A percentile compares a stretch with the other conserved stretches of the same genome.
These are phyloP conservation scores for Luffa acutangula DNA, from an alignment of 306 rosid species.

Conservation along the genomic window DNA sequence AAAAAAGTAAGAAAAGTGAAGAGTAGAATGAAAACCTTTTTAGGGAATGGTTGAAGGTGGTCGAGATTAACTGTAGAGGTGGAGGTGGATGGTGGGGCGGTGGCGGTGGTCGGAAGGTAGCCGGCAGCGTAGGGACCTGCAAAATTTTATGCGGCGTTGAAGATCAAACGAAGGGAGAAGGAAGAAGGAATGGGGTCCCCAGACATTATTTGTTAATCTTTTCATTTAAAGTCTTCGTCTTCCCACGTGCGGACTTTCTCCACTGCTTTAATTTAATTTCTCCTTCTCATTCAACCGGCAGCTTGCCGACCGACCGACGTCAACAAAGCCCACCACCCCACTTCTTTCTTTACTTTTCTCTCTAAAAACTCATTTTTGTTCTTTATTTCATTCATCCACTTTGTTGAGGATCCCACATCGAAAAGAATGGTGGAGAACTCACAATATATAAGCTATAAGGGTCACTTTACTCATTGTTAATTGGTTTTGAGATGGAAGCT, in stretches of 20 bases:
- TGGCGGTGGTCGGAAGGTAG: slow-evolving; percentile 10
- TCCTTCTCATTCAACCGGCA: neutral
- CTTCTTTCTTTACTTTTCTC: neutral
- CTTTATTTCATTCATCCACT: neutral
- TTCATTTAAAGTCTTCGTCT: neutral
- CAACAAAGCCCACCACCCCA: neutral
- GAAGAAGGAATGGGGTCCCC: neutral
- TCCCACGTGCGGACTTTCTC: neutral
- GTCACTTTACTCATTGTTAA: no score
- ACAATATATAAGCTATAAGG: no score
- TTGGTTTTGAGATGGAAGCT: no score
- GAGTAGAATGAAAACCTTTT: no score
- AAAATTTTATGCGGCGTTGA: neutral
- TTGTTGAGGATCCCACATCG: no score
- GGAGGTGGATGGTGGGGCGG: neutral
- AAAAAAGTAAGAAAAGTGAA: no score
- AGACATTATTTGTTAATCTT: neutral
- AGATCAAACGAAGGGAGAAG: neutral
- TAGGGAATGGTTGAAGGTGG: neutral
- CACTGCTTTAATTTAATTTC: neutral
- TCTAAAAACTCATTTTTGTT: neutral
- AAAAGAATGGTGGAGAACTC: no score
- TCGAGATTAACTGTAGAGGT: neutral
- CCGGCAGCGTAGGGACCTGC: slow-evolving; percentile 2
- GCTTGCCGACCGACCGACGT: slow-evolving; percentile 4